phyloP scores from a whole-genome alignment of 1,284 basidiomycete genomes.

The Gastroboletus turbinatus region DNA sequence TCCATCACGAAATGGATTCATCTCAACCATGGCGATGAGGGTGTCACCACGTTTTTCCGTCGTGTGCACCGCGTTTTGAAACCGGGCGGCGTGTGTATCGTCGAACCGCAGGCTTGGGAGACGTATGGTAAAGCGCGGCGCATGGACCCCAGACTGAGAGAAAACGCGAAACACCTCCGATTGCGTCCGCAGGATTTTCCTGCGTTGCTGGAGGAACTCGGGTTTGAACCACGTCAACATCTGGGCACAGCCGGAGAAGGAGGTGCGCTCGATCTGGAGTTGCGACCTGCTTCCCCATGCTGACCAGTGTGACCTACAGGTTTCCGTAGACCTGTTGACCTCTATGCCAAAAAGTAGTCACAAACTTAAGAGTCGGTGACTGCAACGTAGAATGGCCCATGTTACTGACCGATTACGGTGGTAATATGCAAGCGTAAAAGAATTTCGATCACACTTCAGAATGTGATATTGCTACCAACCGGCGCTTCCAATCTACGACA shows the following conservation, averaged over 20 bases:
- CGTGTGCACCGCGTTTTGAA: conserved; percentile 56
- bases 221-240: conserved; percentile 54
- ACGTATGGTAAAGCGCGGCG: conserved; percentile 73
- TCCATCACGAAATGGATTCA: conserved; percentile 88
- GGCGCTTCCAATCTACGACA: too few relatives aligned
- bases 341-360: conserved; percentile 39
- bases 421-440: background rate
- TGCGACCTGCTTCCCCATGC: background rate
- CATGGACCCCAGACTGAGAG: conserved; percentile 60
- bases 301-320: conserved; percentile 34
- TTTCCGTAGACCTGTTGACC: conserved; percentile 48
- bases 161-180: conserved; percentile 52
- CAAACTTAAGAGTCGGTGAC: background rate
- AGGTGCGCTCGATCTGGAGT: conserved; percentile 38
- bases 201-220: conserved; percentile 51
- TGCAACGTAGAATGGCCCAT: background rate
- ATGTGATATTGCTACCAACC: too few relatives aligned
- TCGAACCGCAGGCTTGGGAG: conserved; percentile 81
- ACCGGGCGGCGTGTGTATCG: conserved; percentile 59
- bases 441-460: background rate
- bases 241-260: conserved; percentile 58
- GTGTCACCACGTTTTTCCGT: conserved; percentile 60
- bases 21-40: conserved; percentile 71
- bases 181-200: conserved; percentile 65
- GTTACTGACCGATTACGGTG: background rate